Percentiles rank a stretch among this genome's conserved stretches.
Evolutionary conservation across 306 rosid species (phyloP).

Genomic region (Castanospermum australe): DNA sequence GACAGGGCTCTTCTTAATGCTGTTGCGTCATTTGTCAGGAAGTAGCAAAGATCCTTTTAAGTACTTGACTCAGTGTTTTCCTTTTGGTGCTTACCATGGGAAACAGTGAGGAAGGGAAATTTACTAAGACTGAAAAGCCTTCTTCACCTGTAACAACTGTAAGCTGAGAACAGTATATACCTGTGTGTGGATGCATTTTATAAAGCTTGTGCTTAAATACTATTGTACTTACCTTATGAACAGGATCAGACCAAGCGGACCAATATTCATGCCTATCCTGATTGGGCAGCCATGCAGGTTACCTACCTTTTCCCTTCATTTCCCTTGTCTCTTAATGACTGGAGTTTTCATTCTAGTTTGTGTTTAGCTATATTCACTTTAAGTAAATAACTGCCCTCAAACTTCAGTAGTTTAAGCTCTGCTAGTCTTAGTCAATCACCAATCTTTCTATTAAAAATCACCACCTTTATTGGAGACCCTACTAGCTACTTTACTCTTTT

Average conservation of each 20-base stretch:
- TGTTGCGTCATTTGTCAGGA: constrained; percentile 29
- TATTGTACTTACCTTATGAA: constrained; percentile 4
- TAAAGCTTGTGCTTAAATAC: constrained; percentile 3
- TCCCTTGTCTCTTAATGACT: not conserved
- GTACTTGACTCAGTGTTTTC: not conserved
- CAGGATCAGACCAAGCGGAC: constrained; percentile 66
- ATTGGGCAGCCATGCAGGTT: constrained; percentile 99
- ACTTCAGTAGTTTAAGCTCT: not conserved
- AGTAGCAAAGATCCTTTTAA: not conserved
- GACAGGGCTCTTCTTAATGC: constrained; percentile 23
- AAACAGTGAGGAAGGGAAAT: constrained; percentile 69
- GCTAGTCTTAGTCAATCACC: not conserved
- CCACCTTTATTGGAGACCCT: not conserved
- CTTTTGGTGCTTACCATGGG: constrained; percentile 58
- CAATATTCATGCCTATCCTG: constrained; percentile 74
- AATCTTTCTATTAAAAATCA: not conserved
- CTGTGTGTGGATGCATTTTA: not conserved
- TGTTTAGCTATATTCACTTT: not conserved
- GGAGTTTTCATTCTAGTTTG: not conserved
- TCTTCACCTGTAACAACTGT: constrained; percentile 68
- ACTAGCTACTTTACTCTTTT: not conserved
- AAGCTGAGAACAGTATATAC: constrained; percentile 38
- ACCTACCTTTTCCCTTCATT: constrained; percentile 2
- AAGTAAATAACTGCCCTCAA: not conserved
- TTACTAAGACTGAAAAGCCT: constrained; percentile 60